phyloP scores from a whole-genome alignment of 345 rosid genomes.

The Garcia nutans region DNA sequence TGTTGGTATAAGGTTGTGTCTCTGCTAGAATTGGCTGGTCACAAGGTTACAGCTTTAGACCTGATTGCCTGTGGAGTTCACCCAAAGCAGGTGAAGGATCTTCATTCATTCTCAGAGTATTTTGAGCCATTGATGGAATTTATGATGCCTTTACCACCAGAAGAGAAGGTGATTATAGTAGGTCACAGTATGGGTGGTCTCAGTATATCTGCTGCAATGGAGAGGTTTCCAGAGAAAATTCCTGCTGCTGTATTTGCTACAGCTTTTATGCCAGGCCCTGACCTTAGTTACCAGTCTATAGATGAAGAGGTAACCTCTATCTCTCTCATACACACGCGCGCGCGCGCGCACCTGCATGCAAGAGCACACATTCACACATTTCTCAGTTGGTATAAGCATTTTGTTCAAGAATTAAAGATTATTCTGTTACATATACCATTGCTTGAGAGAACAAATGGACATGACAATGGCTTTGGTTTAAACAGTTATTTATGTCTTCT shows the following conservation, averaged over 20 bases:
- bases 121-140: conserved; percentile 36
- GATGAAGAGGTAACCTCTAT: conserved; percentile 39
- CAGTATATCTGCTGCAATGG: conserved; percentile 40
- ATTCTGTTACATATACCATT: neutral
- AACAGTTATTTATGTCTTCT: neutral
- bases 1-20: conserved; percentile 39
- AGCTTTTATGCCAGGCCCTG: conserved; percentile 38
- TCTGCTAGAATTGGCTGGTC: conserved; percentile 24
- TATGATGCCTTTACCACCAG: conserved; percentile 28
- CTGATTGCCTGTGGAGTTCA: conserved; percentile 33
- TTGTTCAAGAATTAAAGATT: neutral
- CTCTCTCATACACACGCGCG: neutral
- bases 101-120: conserved; percentile 29
- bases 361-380: neutral
- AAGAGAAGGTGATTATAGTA: conserved; percentile 41
- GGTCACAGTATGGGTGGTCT: conserved; percentile 44
- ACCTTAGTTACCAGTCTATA: conserved; percentile 22
- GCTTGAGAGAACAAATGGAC: neutral
- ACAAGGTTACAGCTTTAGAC: conserved; percentile 34
- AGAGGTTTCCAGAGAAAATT: conserved; percentile 41
- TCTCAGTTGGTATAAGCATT: too few relatives aligned
- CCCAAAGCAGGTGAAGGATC: conserved; percentile 25
- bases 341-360: too few relatives aligned
- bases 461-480: neutral
- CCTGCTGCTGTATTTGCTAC: conserved; percentile 31